A percentile compares a stretch with the other conserved stretches of the same genome.
Evolutionary conservation across 805 yeast genomes (phyloP).

Genomic region (Saccharomycopsis fibuligera): DNA sequence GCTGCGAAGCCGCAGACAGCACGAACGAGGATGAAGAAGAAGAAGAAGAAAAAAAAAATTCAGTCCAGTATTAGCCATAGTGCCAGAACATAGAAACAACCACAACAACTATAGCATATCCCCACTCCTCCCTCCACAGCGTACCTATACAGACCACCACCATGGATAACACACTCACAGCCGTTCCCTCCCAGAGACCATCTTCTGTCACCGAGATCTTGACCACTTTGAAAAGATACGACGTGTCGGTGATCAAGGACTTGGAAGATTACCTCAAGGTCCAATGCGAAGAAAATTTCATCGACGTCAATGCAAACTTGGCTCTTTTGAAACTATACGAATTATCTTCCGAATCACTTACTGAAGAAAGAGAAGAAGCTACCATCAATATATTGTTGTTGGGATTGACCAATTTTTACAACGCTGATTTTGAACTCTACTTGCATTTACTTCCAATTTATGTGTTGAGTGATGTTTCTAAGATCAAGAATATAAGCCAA

Average conservation of each 20-base stretch:
- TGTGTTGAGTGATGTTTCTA: conserved; percentile 7
- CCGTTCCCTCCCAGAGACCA: conserved; percentile 35
- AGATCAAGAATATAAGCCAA: neutral
- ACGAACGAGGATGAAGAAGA: neutral
- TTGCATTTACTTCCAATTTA: conserved; percentile 37
- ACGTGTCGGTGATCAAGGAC: conserved; percentile 36
- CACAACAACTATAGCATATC: too few species aligned
- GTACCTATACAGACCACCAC: neutral
- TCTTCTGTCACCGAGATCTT: conserved; percentile 34
- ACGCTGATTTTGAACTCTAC: conserved; percentile 38
- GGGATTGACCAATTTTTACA: conserved; percentile 36
- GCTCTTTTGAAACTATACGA: conserved; percentile 41
- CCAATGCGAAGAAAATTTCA: conserved; percentile 34
- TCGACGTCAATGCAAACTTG: conserved; percentile 38
- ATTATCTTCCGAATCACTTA: conserved; percentile 29
- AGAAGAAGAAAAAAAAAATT: neutral
- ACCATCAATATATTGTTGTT: conserved; percentile 35
- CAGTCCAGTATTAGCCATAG: neutral
- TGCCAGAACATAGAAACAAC: neutral
- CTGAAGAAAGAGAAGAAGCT: conserved; percentile 33
- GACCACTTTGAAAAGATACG: conserved; percentile 38
- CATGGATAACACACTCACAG: conserved; percentile 30
- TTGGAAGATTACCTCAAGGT: conserved; percentile 38
- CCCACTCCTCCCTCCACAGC: neutral
- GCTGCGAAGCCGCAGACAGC: neutral